These are phyloP conservation scores for Cymbopogon flexuosus DNA, from an alignment of 202 grass and related monocot species.

Conservation along the genomic window DNA sequence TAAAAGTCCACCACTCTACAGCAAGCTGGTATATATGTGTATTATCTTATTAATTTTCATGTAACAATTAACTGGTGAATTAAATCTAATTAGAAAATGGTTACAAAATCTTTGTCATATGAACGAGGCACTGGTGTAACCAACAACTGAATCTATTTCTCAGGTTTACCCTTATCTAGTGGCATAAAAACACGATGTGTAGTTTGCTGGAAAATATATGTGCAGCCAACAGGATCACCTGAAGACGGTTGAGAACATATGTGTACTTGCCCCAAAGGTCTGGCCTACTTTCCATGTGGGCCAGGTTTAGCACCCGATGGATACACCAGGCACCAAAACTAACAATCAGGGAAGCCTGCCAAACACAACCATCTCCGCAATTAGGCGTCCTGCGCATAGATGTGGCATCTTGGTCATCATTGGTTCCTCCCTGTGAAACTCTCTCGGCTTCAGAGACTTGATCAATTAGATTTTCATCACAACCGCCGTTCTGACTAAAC, in stretches of 20 bases:
- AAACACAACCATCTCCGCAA: constrained; percentile 73
- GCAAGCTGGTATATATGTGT: no score
- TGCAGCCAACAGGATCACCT: constrained; percentile 35
- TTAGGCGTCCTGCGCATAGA: constrained; percentile 41
- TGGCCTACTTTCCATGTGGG: constrained; percentile 78
- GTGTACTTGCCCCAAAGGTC: constrained; percentile 98
- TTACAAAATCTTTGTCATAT: no score
- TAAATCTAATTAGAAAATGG: no score
- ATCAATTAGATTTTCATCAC: constrained; percentile 80
- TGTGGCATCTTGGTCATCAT: constrained; percentile 24
- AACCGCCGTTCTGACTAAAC: constrained; percentile 73
- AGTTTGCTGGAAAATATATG: no score
- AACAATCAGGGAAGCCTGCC: constrained; percentile 56
- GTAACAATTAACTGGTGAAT: no score
- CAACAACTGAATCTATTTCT: no score
- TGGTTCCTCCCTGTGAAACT: constrained; percentile 35
- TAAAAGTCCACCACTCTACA: no score
- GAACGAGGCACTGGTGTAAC: no score
- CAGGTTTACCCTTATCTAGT: no score
- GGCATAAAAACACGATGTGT: no score
- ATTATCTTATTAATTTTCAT: no score
- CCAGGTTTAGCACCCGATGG: constrained; percentile 59
- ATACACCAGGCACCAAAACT: constrained; percentile 95
- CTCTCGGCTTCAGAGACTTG: constrained; percentile 59
- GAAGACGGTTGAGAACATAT: constrained; percentile 89